Evolutionary conservation across 169 alveolate genomes (phyloP), one percentile per base, ranked within the genome.

Genomic region (Neospora caninum): DNA sequence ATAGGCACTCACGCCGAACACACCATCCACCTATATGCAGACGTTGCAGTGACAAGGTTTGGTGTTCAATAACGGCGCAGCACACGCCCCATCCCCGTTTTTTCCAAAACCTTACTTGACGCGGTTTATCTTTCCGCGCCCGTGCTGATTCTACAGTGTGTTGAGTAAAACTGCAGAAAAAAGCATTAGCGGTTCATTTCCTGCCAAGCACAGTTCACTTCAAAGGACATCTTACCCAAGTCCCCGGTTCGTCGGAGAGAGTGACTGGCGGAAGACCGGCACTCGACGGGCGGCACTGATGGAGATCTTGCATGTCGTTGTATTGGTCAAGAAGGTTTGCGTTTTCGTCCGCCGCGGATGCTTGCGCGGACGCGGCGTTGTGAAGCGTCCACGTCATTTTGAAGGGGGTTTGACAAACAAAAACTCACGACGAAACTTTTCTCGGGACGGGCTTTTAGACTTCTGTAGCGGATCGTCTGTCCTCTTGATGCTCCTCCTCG

Each of bases 241-340:
- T 78, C 39, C 86, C 86, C 45, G 86, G 86, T 20, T 29, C 45
- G 42, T 78, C 86, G 86, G 86, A 78, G 42, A 20, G 86, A 18
- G 45, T 38, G 31, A n/a, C 86, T 4, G 39, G 43, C 7, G 86
- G 86, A 16, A 78, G 49, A 78, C 9, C 86, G 42, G 86, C 45
- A 10, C n/a, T 38, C 45, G 86, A n/a, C 86, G 41, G 86, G 39
- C 86, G 86, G 42, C 39, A 18, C 13, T 25, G 86, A 38, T 13
- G 86, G 39, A 78, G 86, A 78, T 2, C 22, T 20, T n/a, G 42
- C 86, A 78, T 78, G 86, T n/a, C 86, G 4, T 20, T 16, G n/a
- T 78, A 78, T n/a, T 78, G 86, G 27, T 13, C 49, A 10, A 78
- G 86, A 10, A 78, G 42, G 39, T 29, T 9, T 64, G 73, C 31